phyloP scores from a whole-genome alignment of 331 rosid genomes.

The Quercus lobata region DNA sequence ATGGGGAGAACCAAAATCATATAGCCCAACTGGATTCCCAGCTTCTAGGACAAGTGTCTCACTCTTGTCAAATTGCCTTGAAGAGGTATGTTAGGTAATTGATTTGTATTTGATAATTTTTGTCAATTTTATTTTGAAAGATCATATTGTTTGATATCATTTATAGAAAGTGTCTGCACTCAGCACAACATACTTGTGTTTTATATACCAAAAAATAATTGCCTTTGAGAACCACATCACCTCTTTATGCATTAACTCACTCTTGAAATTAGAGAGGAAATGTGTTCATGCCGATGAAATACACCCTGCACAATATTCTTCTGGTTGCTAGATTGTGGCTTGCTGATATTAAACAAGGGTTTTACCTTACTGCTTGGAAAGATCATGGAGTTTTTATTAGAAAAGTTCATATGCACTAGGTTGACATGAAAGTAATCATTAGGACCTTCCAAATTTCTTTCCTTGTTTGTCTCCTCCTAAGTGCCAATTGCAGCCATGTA shows the following conservation, averaged over 20 bases:
- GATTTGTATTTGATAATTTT: not conserved
- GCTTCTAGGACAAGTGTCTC: conserved; percentile 52
- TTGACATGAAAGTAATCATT: not conserved
- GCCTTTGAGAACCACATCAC: not conserved
- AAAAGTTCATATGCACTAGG: not conserved
- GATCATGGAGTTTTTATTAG: not conserved
- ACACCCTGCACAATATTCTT: not conserved
- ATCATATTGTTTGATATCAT: not conserved
- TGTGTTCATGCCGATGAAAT: not conserved
- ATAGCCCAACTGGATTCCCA: conserved; percentile 52
- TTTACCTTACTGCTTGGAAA: not conserved
- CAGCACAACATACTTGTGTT: too few species aligned
- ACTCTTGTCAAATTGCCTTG: conserved; percentile 56
- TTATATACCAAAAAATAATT: not conserved
- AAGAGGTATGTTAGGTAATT: conserved; percentile 43
- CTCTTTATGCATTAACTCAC: not conserved
- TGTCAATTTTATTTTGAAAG: not conserved
- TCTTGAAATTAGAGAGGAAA: not conserved
- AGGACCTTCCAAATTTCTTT: not conserved
- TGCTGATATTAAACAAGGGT: not conserved
- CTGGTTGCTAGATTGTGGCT: conserved; percentile 1
- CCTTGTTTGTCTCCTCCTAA: not conserved
- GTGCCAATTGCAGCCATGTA: not conserved
- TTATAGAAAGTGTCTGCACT: not conserved
- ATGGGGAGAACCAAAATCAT: conserved; percentile 75